Evolutionary conservation across 2,329 filamentous ascomycete species (phyloP).

Genomic region (Cyclaneusma minus): DNA sequence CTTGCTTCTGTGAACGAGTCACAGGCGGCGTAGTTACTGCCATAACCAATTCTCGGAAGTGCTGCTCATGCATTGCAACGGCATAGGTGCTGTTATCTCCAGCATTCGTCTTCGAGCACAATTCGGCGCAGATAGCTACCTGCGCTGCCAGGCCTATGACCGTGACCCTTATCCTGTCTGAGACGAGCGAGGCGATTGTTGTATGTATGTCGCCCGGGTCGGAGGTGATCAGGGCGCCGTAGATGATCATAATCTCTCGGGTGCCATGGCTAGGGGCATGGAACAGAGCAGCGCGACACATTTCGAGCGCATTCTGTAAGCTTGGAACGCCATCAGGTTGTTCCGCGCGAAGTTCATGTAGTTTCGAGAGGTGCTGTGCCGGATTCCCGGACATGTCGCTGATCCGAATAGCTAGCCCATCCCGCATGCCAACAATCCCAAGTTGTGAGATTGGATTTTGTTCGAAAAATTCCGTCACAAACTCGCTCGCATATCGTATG

Average conservation of each 20-base stretch:
- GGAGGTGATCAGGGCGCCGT: constrained; percentile 76
- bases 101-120: constrained; percentile 75
- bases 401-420: constrained; percentile 73
- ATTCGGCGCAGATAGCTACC: constrained; percentile 79
- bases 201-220: constrained; percentile 93
- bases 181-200: constrained; percentile 64
- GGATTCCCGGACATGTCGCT: constrained; percentile 89
- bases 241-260: constrained; percentile 79
- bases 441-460: constrained; percentile 97
- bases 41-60: constrained; percentile 82
- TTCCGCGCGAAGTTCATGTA: constrained; percentile 49
- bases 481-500: constrained; percentile 70
- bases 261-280: constrained; percentile 90
- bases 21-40: constrained; percentile 79
- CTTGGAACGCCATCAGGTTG: constrained; percentile 64
- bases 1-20: constrained; percentile 47
- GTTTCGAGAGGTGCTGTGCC: constrained; percentile 65
- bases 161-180: constrained; percentile 72
- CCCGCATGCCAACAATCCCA: constrained; percentile 81
- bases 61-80: constrained; percentile 72
- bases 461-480: constrained; percentile 90
- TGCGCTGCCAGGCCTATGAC: constrained; percentile 86
- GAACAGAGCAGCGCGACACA: constrained; percentile 83
- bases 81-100: constrained; percentile 64
- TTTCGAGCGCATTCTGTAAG: constrained; percentile 89